Evolutionary conservation across 352 stramenopile species (phyloP).

Genomic region (Plasmopara viticola): DNA sequence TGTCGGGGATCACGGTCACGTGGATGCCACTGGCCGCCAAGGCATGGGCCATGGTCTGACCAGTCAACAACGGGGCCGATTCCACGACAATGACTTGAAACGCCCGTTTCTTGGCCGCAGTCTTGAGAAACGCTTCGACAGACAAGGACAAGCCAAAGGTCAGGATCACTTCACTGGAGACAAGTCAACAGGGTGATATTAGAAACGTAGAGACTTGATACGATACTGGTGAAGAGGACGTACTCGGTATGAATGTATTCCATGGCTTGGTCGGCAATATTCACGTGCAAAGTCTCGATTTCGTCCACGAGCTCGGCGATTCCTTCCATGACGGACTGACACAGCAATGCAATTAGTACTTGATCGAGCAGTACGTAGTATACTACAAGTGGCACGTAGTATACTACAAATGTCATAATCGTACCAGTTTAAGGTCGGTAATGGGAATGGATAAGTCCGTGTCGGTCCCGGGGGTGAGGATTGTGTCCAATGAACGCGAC

Average conservation of each 20-base stretch:
- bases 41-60: conserved; percentile 84
- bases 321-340: conserved; percentile 90
- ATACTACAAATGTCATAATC: conserved; percentile 4
- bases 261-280: conserved; percentile 94
- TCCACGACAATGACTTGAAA: conserved; percentile 96
- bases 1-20: conserved; percentile 95
- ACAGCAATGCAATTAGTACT: conserved; percentile 3
- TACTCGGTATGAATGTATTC: conserved; percentile 96
- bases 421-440: conserved; percentile 70
- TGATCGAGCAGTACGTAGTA: neutral
- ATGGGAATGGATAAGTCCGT: conserved; percentile 80
- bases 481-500: conserved; percentile 68
- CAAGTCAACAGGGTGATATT: no score
- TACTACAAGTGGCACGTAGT: neutral
- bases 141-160: conserved; percentile 92
- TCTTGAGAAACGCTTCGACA: conserved; percentile 88
- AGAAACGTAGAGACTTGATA: no score
- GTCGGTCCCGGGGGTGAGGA: conserved; percentile 74
- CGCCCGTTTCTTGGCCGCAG: conserved; percentile 85
- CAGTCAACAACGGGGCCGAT: conserved; percentile 89
- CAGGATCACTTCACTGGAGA: conserved; percentile 91
- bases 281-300: conserved; percentile 93
- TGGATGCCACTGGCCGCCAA: conserved; percentile 89
- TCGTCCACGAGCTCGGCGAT: conserved; percentile 93
- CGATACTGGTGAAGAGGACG: no score